Evolutionary conservation across 2,329 filamentous ascomycete species (phyloP).

Genomic region (Xylariaceae sp.): DNA sequence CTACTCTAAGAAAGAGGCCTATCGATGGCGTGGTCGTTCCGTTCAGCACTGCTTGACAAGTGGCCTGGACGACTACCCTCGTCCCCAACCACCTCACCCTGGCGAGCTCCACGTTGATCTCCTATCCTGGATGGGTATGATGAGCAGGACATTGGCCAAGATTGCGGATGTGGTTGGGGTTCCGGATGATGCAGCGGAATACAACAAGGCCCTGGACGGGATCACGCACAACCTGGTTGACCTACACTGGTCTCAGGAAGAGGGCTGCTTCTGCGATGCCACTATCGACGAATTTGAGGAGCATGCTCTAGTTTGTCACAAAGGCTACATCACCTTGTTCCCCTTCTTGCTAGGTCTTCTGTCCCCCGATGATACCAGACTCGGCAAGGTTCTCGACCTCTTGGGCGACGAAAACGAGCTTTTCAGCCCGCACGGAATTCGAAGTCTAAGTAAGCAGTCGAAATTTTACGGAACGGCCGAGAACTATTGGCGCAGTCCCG

Average conservation of each 20-base stretch:
- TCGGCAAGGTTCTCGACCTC: slow-evolving; percentile 70
- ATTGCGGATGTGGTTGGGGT: slow-evolving; percentile 73
- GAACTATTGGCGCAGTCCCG: slow-evolving; percentile 93
- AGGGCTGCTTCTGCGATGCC: slow-evolving; percentile 85
- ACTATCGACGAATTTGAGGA: slow-evolving; percentile 96
- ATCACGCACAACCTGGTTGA: slow-evolving; percentile 85
- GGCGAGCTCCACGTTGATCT: slow-evolving; percentile 94
- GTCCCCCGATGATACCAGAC: slow-evolving; percentile 63
- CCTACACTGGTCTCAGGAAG: slow-evolving; percentile 81
- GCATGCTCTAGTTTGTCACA: slow-evolving; percentile 83
- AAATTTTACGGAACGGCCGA: slow-evolving; percentile 82
- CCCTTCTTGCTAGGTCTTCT: slow-evolving; percentile 84
- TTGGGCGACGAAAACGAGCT: slow-evolving; percentile 76
- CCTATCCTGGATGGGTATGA: slow-evolving; percentile 95
- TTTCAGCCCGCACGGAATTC: slow-evolving; percentile 85
- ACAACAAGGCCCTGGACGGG: slow-evolving; percentile 64
- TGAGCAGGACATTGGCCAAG: slow-evolving; percentile 77
- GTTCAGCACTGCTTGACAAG: slow-evolving; percentile 84
- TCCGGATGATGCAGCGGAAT: slow-evolving; percentile 68
- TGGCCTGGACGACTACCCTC: slow-evolving; percentile 93
- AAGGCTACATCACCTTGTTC: slow-evolving; percentile 90
- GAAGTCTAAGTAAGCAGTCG: slow-evolving; percentile 80
- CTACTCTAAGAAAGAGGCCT: slow-evolving; percentile 84
- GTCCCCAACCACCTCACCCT: slow-evolving; percentile 86
- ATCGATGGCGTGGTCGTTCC: slow-evolving; percentile 90